Evolutionary conservation across 768 basidiomycete species (phyloP).

Genomic region (Scleroderma bovista): DNA sequence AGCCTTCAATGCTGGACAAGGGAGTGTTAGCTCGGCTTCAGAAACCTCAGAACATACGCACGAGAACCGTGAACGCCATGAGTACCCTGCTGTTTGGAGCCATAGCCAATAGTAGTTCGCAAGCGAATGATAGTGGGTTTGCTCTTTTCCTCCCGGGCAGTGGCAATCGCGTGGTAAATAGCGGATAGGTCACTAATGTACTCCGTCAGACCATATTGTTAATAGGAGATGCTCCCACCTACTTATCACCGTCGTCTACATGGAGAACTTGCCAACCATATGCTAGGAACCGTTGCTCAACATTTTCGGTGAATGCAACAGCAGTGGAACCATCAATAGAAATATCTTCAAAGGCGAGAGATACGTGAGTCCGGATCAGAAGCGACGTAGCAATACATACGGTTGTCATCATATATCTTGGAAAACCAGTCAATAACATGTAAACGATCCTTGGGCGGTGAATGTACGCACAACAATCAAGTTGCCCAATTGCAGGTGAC

Average conservation of each 20-base stretch:
- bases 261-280: constrained; percentile 94
- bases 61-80: constrained; percentile 93
- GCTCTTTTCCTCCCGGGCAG: constrained; percentile 66
- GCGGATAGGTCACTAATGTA: constrained; percentile 61
- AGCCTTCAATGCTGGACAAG: constrained; percentile 70
- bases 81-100: constrained; percentile 89
- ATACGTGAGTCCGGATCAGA: constrained; percentile 3
- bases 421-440: constrained; percentile 11
- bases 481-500: constrained; percentile 91
- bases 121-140: constrained; percentile 88
- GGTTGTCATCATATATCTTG: constrained; percentile 93
- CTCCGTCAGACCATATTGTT: constrained; percentile 7
- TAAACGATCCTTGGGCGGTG: constrained; percentile 9
- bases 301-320: constrained; percentile 91
- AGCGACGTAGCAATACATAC: constrained; percentile 38
- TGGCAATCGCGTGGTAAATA: constrained; percentile 74
- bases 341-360: constrained; percentile 53
- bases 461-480: constrained; percentile 70
- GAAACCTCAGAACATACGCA: constrained; percentile 38
- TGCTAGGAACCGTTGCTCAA: constrained; percentile 78
- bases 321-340: constrained; percentile 94
- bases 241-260: constrained; percentile 78
- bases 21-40: constrained; percentile 5
- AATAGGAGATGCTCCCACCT: constrained; percentile 10
- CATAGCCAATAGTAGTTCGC: constrained; percentile 89